Base-by-base conservation (phyloP, 306 rosid genomes). In the Hippophae rhamnoides region DNA sequence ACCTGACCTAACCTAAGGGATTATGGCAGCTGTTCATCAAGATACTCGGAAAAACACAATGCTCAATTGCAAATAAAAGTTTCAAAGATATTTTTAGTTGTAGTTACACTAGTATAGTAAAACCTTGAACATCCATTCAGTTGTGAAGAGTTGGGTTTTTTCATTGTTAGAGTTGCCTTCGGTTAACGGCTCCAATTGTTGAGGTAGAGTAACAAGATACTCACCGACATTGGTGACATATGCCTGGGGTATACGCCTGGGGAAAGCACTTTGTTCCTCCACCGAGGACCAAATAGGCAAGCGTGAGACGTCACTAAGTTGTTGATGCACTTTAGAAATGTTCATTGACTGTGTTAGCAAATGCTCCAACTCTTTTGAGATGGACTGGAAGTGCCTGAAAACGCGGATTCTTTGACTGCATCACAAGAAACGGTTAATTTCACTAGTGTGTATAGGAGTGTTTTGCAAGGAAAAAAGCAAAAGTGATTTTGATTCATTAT, bases 71-170 rank as follows among this genome's bases (percentile, higher is more conserved):
- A 18, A 18, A 18, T 18, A 18, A 18, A 18, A 18, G 23, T 18
- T 18, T 18, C 23, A 18, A 18, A 18, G 23, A 18, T 18, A 1
- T 18, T 18, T 18, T 18, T 31, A 31, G 38, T 31, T 31, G 5
- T 27, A 27, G 38, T 27, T 27, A 42, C 14, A 60, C 60, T 13
- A 12, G 60, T 76, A 84, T 18, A 18, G 18, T 18, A 18, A 0
- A 18, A 18, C 99, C 99, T 93, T 93, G 80, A 86, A 88, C 99
- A 93, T 93, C 99, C 99, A 93, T 86, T 93, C 99, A 52, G 99
- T 86, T 47, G 99, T 97, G 52, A 93, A 93, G 79, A 93, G 84
- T 81, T 88, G 99, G 8, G 97, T 94, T 66, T 93, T 95, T 25
- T 93, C 99, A 54, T 74, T 93, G 77, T 27, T 27, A 3, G 96